These are phyloP conservation scores for Blastomyces parvus DNA, from an alignment of 2,329 filamentous ascomycete genomes.

Conservation along the genomic window DNA sequence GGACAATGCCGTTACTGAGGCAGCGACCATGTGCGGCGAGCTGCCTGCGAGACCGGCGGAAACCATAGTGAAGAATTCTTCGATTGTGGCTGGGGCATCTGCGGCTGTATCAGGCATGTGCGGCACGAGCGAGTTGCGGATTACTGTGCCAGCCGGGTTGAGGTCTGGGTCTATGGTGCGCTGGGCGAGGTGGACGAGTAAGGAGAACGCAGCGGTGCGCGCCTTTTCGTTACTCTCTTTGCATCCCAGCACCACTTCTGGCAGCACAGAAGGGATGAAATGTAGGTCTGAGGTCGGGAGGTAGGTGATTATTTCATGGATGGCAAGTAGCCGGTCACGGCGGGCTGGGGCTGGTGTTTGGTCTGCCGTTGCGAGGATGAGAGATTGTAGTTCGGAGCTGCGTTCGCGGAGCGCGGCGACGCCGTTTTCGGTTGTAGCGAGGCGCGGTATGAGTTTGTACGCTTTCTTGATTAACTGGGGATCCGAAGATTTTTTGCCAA, in stretches of 20 bases:
- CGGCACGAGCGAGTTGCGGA: constrained; percentile 76
- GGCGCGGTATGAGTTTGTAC: constrained; percentile 90
- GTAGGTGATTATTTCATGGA: constrained; percentile 68
- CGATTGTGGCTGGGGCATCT: constrained; percentile 66
- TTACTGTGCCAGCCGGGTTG: constrained; percentile 53
- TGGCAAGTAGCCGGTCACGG: constrained; percentile 74
- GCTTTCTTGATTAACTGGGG: constrained; percentile 97
- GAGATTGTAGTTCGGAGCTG: constrained; percentile 66
- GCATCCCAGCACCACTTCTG: constrained; percentile 89
- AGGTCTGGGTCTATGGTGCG: constrained; percentile 59
- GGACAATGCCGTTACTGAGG: constrained; percentile 88
- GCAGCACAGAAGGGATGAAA: constrained; percentile 84
- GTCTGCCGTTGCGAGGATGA: constrained; percentile 69
- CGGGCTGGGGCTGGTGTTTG: constrained; percentile 80
- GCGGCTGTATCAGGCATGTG: constrained; percentile 78
- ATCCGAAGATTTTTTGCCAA: constrained; percentile 58
- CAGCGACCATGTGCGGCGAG: constrained; percentile 94
- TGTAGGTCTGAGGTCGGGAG: constrained; percentile 71
- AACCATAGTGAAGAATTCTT: constrained; percentile 98
- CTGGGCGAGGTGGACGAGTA: constrained; percentile 80
- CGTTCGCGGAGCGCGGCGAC: constrained; percentile 66
- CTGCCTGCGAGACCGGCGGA: constrained; percentile 87
- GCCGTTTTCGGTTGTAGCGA: constrained; percentile 72
- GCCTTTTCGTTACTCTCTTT: constrained; percentile 98
- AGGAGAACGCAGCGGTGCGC: constrained; percentile 76